phyloP scores from a whole-genome alignment of 1,139 yeast species.

The Petasospora rhodanensis region DNA sequence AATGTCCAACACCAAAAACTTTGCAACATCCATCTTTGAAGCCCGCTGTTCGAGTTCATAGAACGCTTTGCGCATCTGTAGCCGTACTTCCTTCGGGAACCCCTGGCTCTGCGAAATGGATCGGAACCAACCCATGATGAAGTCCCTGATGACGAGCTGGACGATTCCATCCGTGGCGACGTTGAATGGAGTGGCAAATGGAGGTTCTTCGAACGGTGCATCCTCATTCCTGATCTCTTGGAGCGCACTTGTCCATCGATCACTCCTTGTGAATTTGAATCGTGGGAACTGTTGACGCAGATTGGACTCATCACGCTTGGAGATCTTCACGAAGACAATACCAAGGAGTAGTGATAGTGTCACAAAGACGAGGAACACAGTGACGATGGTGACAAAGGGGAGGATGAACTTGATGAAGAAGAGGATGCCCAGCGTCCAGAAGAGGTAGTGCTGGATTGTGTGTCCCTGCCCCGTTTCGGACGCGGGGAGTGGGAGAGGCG shows the following conservation, averaged over 20 bases:
- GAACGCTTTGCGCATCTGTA: slow-evolving; percentile 43
- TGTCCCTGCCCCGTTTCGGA: too few species aligned
- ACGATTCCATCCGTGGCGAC: slow-evolving; percentile 50
- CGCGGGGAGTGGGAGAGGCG: too few species aligned
- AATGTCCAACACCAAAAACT: slow-evolving; percentile 50
- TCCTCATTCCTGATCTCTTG: slow-evolving; percentile 7
- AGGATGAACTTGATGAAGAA: slow-evolving; percentile 7
- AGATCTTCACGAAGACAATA: slow-evolving; percentile 6
- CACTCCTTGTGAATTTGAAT: slow-evolving; percentile 29
- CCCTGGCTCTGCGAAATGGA: slow-evolving; percentile 37
- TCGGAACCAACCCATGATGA: slow-evolving; percentile 60
- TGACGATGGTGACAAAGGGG: slow-evolving; percentile 7
- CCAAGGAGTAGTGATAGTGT: slow-evolving; percentile 1
- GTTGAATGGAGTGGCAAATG: slow-evolving; percentile 31
- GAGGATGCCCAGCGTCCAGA: slow-evolving; percentile 4
- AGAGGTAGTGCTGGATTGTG: too few species aligned
- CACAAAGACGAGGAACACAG: background rate
- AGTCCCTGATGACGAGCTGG: slow-evolving; percentile 51
- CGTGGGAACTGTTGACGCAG: slow-evolving; percentile 22
- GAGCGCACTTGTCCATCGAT: slow-evolving; percentile 30
- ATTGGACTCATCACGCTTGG: slow-evolving; percentile 10
- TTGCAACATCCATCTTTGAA: slow-evolving; percentile 47
- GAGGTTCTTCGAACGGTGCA: slow-evolving; percentile 3
- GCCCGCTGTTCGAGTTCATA: slow-evolving; percentile 40
- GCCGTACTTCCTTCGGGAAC: slow-evolving; percentile 52